Evolutionary conservation across 2,329 filamentous ascomycete genomes (phyloP).

Genomic region (Colletotrichum theobromicola): DNA sequence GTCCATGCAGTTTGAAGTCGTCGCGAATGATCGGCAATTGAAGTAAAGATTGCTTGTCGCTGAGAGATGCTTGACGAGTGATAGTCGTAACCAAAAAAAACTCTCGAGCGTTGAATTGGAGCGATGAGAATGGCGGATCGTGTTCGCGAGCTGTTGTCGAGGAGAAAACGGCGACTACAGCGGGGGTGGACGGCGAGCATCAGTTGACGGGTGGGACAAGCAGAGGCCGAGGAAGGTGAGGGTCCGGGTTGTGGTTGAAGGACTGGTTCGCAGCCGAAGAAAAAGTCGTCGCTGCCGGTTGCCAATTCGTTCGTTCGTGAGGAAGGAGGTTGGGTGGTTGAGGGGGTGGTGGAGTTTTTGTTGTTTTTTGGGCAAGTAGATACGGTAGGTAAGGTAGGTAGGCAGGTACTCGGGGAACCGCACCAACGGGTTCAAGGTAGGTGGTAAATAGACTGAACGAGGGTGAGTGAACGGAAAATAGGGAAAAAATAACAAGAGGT

Average conservation of each 20-base stretch:
- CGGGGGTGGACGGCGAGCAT: conserved; percentile 25
- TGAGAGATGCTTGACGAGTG: conserved; percentile 31
- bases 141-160: not conserved
- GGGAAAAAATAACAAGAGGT: not conserved
- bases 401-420: not conserved
- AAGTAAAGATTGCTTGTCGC: conserved; percentile 18
- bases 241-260: not conserved
- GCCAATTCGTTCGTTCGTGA: not conserved
- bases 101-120: conserved; percentile 27
- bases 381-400: not conserved
- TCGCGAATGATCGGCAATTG: not conserved
- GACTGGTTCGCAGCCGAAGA: not conserved
- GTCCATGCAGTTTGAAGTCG: not conserved
- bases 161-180: conserved; percentile 5
- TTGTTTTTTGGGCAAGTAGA: not conserved
- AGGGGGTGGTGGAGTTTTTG: not conserved
- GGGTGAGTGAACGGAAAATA: conserved; percentile 5
- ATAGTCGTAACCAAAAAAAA: conserved; percentile 37
- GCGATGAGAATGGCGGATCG: not conserved
- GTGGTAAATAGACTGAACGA: conserved; percentile 10
- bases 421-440: not conserved
- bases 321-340: conserved; percentile 7
- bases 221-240: conserved; percentile 1
- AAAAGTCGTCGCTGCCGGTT: not conserved
- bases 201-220: conserved; percentile 18